Evolutionary conservation across 176 grass and related monocot species (phyloP).

Genomic region (Bonia amplexicaulis): DNA sequence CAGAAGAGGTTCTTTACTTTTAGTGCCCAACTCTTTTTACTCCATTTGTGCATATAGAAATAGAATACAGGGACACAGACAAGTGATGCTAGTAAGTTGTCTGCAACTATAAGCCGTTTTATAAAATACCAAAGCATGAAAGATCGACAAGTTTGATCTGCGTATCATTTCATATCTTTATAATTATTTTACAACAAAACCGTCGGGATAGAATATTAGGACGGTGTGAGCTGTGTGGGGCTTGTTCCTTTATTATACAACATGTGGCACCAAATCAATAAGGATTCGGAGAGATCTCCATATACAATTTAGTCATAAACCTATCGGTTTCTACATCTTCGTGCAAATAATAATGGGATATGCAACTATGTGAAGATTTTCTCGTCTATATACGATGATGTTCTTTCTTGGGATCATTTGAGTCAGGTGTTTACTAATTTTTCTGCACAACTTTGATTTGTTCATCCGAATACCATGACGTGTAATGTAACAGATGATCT

Average conservation of each 20-base stretch:
- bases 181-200: conserved; percentile 8
- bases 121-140: conserved; percentile 10
- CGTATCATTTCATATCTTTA: conserved; percentile 38
- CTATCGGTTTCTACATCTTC: not conserved
- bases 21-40: not conserved
- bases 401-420: not conserved
- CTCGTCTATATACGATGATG: not conserved
- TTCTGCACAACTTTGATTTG: not conserved
- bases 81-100: conserved; percentile 12
- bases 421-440: not conserved
- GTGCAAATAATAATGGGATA: not conserved
- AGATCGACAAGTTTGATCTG: conserved; percentile 30
- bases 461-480: not conserved
- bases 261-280: conserved; percentile 32
- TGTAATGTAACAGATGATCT: not conserved
- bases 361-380: not conserved
- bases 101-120: conserved; percentile 26
- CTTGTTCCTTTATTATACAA: conserved; percentile 23
- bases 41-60: not conserved
- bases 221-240: conserved; percentile 13
- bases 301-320: conserved; percentile 11
- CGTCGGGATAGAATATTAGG: conserved; percentile 18
- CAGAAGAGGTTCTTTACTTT: not conserved
- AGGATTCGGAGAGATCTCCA: conserved; percentile 23
- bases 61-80: conserved; percentile 19